Evolutionary conservation across 2,329 filamentous ascomycete genomes (phyloP), one percentile per base, ranked within the genome.

Genomic region (Xenosphaeropsis pyriputrescens): DNA sequence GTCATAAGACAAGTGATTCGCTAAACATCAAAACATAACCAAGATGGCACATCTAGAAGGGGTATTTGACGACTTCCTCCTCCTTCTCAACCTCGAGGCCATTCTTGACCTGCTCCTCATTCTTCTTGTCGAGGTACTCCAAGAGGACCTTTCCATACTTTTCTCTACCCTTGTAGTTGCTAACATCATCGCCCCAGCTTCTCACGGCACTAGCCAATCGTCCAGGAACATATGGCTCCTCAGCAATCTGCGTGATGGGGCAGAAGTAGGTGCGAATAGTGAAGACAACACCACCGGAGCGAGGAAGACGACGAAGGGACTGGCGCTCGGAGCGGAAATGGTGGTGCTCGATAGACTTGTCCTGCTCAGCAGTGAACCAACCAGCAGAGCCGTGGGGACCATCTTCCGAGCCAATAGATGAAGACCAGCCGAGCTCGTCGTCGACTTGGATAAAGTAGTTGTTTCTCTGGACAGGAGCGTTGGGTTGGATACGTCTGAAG

Each of bases 371-470:
- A 4, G 79, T 83, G 50, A 69, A 72, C 85, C 85, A 93, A 32
- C 75, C 77, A 2, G 77, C 70, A 2, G 44, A 48, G 2, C 51
- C 50, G 0, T 64, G 63, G 0, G 62, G 58, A 1, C 60, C 58
- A 52, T 93, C 82, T 56, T 93, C 85, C 13, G 60, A 48, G 0
- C 85, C 85, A 46, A 93, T 88, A 48, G 75, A 83, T 50, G 66
- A 61, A 41, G 77, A 83, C 85, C 85, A 93, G 1, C 79, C 64
- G 1, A 93, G 63, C 5, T 68, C 59, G 40, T 86, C 82, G 51
- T 93, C 85, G 1, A 91, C 83, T 58, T 93, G 85, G 44, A 93
- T 70, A 61, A 93, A 93, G 58, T 91, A 93, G 54, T 91, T 89
- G 54, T 88, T 85, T 36, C 51, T 36, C 44, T 52, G 48, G 17